Conservation (phyloP, 2,329 filamentous ascomycete species). For the Hysterium pulicare region DNA sequence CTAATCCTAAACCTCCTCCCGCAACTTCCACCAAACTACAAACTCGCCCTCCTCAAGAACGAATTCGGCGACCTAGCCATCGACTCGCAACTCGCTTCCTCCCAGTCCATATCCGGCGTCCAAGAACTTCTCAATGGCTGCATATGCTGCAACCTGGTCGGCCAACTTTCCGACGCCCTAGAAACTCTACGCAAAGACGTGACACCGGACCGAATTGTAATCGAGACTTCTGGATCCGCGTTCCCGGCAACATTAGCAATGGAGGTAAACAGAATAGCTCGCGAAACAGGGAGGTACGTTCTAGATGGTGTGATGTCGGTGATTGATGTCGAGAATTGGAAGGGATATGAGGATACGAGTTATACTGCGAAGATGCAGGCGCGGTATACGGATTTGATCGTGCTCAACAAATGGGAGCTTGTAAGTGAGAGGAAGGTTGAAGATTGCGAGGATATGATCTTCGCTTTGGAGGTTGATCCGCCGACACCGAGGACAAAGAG, state of each 20-base stretch:
- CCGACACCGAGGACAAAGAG: slow-evolving; percentile 78
- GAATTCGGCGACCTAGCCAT: slow-evolving; percentile 95
- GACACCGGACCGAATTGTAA: slow-evolving; percentile 77
- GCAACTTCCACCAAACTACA: slow-evolving; percentile 83
- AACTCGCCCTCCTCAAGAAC: slow-evolving; percentile 92
- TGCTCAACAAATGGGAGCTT: slow-evolving; percentile 90
- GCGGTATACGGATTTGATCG: slow-evolving; percentile 81
- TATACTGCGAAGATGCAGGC: slow-evolving; percentile 88
- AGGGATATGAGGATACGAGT: slow-evolving; percentile 85
- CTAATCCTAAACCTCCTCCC: slow-evolving; percentile 91
- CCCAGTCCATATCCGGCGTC: slow-evolving; percentile 79
- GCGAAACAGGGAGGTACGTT: slow-evolving; percentile 66
- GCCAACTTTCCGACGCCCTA: slow-evolving; percentile 79
- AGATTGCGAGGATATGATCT: slow-evolving; percentile 71
- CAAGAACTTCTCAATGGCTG: slow-evolving; percentile 93
- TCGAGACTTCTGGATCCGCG: slow-evolving; percentile 88
- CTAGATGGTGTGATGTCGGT: slow-evolving; percentile 88
- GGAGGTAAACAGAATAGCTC: slow-evolving; percentile 76
- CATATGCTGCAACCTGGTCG: slow-evolving; percentile 98
- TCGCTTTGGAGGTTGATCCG: slow-evolving; percentile 75
- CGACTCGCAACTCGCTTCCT: slow-evolving; percentile 85
- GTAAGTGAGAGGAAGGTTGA: slow-evolving; percentile 73
- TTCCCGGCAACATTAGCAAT: slow-evolving; percentile 82
- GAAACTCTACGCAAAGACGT: slow-evolving; percentile 63
- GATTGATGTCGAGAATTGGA: slow-evolving; percentile 93